Evolutionary conservation across 495 filamentous ascomycete species (phyloP), one percentile per base, ranked within the genome.

Genomic region (Daldinia grandis): DNA sequence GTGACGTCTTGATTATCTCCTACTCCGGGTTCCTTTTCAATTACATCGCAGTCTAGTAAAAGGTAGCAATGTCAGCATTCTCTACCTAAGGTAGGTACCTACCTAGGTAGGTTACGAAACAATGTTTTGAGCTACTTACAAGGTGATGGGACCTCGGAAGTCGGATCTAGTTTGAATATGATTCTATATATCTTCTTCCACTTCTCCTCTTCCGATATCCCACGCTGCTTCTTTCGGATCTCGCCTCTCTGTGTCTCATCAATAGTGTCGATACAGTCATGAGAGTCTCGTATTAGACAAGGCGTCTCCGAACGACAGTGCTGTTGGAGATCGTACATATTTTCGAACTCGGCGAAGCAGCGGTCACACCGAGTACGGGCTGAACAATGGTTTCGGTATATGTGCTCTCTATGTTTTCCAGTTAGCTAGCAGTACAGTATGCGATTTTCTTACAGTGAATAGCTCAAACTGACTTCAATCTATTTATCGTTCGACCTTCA

Each of bases 321-420:
- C 7, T 19, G 44, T 6, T 57, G 28, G 21, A 74, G 67, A 5
- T 66, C 67, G 9, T 21, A 38, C 24, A 25, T 24, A 21, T 27
- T 44, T 31, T 71, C 19, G n/a, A 71, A 74, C 28, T 55, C 51
- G 7, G 31, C 24, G 27, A 66, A 60, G 37, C 72, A 74, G 12
- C 72, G 67, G 21, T 33, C 37, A 24, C 68, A 74, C 7, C 62
- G 53, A 15, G 62, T 53, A 15, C 37, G 5, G 1, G 30, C 10
- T 1, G 47, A 62, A 21, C 15, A 66, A 19, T 74, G 72, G 0
- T 38, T 64, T n/a, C 72, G 72, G 38, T 74, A 68, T 10, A 74
- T 63, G 47, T 74, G 72, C 17, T 74, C 72, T 30, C 72, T 74
- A 14, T 5, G 33, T 31, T 33, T 12, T 19, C 2, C 4, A 5